Percentiles rank a stretch among this genome's conserved stretches.
phyloP scores from a whole-genome alignment of 2,329 filamentous ascomycete species.

The Calonectria fujianensis region DNA sequence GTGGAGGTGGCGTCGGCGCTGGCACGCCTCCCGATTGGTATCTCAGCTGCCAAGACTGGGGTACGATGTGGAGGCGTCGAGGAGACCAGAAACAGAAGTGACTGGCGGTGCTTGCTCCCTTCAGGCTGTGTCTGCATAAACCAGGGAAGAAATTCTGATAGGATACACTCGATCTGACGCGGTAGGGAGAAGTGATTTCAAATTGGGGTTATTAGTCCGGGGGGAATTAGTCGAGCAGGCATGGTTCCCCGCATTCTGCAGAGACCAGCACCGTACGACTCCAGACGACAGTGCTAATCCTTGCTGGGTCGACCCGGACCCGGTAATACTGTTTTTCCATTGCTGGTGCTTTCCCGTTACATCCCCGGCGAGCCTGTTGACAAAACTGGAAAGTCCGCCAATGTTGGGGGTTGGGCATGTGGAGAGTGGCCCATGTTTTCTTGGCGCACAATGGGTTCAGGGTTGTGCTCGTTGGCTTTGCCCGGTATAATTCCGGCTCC shows the following conservation, averaged over 20 bases:
- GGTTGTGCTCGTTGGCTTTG: neutral
- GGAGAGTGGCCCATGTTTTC: neutral
- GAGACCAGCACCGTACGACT: conserved; percentile 3
- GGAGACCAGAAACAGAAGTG: neutral
- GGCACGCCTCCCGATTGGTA: conserved; percentile 10
- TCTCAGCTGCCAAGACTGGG: conserved; percentile 13
- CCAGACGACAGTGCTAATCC: neutral
- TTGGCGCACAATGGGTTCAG: too few species aligned
- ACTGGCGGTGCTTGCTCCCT: conserved; percentile 6
- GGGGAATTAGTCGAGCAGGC: conserved; percentile 17
- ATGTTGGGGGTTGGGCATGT: neutral
- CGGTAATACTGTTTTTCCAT: conserved; percentile 29
- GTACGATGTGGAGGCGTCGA: conserved; percentile 1
- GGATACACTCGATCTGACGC: conserved; percentile 1
- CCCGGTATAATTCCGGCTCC: neutral
- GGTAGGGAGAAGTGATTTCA: conserved; percentile 18
- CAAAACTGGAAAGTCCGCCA: neutral
- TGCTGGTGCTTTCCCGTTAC: neutral
- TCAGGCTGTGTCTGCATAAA: conserved; percentile 7
- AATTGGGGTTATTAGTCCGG: conserved; percentile 28
- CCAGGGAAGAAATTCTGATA: conserved; percentile 22
- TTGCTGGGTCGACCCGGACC: neutral
- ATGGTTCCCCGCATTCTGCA: conserved; percentile 37
- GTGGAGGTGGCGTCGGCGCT: conserved; percentile 20
- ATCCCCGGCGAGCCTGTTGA: neutral